Evolutionary conservation across 352 stramenopile species (phyloP), one percentile per base, ranked within the genome.

Genomic region (Elongisporangium undulatum): DNA sequence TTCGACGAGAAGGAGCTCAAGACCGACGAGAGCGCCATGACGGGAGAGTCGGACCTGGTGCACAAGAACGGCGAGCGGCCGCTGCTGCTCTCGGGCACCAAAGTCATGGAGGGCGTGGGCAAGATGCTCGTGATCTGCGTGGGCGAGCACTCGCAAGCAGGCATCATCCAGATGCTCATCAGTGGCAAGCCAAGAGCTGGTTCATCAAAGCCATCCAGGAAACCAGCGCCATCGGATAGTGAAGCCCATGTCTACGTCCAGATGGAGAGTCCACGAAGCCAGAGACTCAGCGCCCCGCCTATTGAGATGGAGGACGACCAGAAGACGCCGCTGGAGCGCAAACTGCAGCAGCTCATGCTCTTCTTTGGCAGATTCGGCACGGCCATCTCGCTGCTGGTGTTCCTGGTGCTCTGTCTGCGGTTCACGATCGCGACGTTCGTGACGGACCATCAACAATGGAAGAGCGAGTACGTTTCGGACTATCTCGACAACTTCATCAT

Each of bases 121-220:
- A 83, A 87, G 58, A 97, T 98, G 79, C 74, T 98, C 26, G 90
- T 97, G 8, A 79, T 96, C 29, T 95, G 90, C 23, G 94, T 98
- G 16, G 94, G 95, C 20, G 85, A 87, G 45, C 66, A 97, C 67
- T 96, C 77, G 26, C 89, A 97, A 59, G 94, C 91, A 57, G 92
- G 93, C 55, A 92, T 94, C 51, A 98, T 98, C 64, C 83, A 84
- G 55, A 76, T 60, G 19, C 63, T 89, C 10, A 82, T 89, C 19
- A 80, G 92, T 77, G 75, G 87, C 71, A 80, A 95, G 67, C 4
- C 29, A 9, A 80, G 94, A 49, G 91, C 80, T 54, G 51, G 90
- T 66, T 75, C 89, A 53, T 58, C 68, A n/a, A 61, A 53, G 58
- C 61, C 51, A 53, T 60, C 91, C 89, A 49, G 54, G 59, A 71